Evolutionary conservation across 2,329 filamentous ascomycete genomes (phyloP), one percentile per base, ranked within the genome.

Genomic region (Hymenoscyphus infarciens): DNA sequence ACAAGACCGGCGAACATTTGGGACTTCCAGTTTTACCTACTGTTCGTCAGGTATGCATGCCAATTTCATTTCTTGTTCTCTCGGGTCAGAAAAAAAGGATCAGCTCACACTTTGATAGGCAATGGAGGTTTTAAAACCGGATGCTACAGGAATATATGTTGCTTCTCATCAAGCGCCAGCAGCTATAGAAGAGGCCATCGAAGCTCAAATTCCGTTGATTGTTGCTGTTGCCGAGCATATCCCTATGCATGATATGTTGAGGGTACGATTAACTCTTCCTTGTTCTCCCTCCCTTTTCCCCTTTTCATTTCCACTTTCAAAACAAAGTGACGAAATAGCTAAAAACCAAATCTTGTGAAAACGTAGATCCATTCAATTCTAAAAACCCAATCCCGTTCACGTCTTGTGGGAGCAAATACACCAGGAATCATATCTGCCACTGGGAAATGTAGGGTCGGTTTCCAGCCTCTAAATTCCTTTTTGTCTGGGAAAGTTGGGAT

Each of bases 71-170:
- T n/a, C n/a, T n/a, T n/a, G n/a, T n/a, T n/a, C n/a, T n/a, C n/a
- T n/a, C n/a, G n/a, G n/a, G n/a, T n/a, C n/a, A n/a, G n/a, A n/a
- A n/a, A n/a, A n/a, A n/a, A n/a, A n/a, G n/a, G n/a, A n/a, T n/a
- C 25, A 27, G 19, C 61, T 68, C 29, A 67, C 10, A 5, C 8
- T 59, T 38, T 25, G 13, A 52, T n/a, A 85, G 81, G 90, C 90
- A 6, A 86, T 89, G 77, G 83, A 88, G 68, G 79, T 83, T 68
- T 77, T 91, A 42, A 90, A 87, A 69, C 90, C 90, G 2, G 86
- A 92, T 76, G 90, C 89, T 4, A 92, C 90, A 1, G 89, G 87
- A 4, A 89, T 94, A 61, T 93, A 91, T 68, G 90, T 93, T 2
- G 87, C 90, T 1, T 89, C 90, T n/a, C 83, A 87, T 63, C 85